Conservation (phyloP, 768 basidiomycete species). For the Tricholoma saponaceum region DNA sequence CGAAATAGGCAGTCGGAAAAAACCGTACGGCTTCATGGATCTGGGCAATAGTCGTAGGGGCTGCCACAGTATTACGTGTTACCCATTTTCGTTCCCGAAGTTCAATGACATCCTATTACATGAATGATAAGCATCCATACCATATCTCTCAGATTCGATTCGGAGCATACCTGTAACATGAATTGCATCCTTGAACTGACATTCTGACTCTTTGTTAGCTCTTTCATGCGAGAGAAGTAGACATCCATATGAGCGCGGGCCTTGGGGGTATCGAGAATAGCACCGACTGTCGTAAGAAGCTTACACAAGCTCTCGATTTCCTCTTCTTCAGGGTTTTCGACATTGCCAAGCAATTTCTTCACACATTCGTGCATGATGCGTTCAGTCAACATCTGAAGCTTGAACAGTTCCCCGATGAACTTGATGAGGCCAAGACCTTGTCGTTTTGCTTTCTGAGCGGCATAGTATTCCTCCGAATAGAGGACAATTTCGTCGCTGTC, state of each 20-base stretch:
- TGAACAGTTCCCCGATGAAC: constrained; percentile 98
- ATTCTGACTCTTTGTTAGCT: constrained; percentile 68
- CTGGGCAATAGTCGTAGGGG: constrained; percentile 84
- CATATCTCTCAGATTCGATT: not conserved
- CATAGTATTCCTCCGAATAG: constrained; percentile 95
- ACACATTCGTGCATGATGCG: constrained; percentile 99
- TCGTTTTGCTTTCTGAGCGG: constrained; percentile 94
- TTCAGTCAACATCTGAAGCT: constrained; percentile 97
- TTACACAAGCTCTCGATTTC: constrained; percentile 97
- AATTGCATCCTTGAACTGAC: constrained; percentile 88
- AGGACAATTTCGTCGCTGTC: constrained; percentile 67
- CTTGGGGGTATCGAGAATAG: constrained; percentile 74
- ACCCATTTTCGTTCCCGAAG: constrained; percentile 83
- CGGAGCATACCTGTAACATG: constrained; percentile 79
- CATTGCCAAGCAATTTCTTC: constrained; percentile 90
- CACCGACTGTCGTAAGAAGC: constrained; percentile 85
- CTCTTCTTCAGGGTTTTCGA: constrained; percentile 95
- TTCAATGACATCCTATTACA: constrained; percentile 80
- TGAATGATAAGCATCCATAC: constrained; percentile 5
- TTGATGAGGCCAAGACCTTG: constrained; percentile 95
- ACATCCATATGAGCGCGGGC: constrained; percentile 85
- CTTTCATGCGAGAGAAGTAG: constrained; percentile 89
- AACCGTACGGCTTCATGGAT: constrained; percentile 78
- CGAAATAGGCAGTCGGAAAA: not conserved
- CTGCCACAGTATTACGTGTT: constrained; percentile 63